A percentile compares a stretch with the other conserved stretches of the same genome.
Conservation (phyloP, 1,284 basidiomycete genomes). For the Sanguinoderma infundibulare region DNA sequence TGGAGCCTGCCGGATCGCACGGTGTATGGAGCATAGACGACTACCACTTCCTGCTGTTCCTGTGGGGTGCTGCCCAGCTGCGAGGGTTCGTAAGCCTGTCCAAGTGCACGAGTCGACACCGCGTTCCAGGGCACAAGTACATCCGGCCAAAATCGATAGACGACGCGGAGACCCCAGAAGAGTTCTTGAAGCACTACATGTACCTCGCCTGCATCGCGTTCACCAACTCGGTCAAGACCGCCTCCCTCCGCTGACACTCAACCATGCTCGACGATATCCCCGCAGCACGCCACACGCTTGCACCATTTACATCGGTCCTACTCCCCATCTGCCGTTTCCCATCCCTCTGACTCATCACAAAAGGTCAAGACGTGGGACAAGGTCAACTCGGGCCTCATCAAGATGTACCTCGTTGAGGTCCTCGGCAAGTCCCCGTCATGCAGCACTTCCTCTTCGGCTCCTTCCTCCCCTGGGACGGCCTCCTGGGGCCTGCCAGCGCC, state of each 20-base stretch:
- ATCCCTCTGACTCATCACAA: background rate
- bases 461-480: slow-evolving; percentile 76
- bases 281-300: slow-evolving; percentile 54
- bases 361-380: slow-evolving; percentile 96
- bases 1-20: slow-evolving; percentile 97
- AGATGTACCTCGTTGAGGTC: slow-evolving; percentile 98
- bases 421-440: slow-evolving; percentile 93
- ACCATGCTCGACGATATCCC: slow-evolving; percentile 99
- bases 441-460: slow-evolving; percentile 84
- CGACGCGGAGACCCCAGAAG: slow-evolving; percentile 90
- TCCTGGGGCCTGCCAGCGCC: slow-evolving; percentile 48
- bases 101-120: background rate
- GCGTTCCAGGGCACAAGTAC: slow-evolving; percentile 79
- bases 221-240: slow-evolving; percentile 97
- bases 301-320: background rate
- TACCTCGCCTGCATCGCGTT: slow-evolving; percentile 97
- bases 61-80: slow-evolving; percentile 88
- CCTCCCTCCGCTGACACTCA: slow-evolving; percentile 96
- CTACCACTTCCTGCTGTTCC: slow-evolving; percentile 96
- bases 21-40: slow-evolving; percentile 99
- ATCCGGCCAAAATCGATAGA: slow-evolving; percentile 94
- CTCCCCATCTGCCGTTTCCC: background rate
- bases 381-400: slow-evolving; percentile 97
- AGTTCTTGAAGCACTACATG: slow-evolving; percentile 93
- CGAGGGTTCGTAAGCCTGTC: slow-evolving; percentile 51